phyloP scores from a whole-genome alignment of 2,329 filamentous ascomycete species.

The Scortechinia acanthostroma region DNA sequence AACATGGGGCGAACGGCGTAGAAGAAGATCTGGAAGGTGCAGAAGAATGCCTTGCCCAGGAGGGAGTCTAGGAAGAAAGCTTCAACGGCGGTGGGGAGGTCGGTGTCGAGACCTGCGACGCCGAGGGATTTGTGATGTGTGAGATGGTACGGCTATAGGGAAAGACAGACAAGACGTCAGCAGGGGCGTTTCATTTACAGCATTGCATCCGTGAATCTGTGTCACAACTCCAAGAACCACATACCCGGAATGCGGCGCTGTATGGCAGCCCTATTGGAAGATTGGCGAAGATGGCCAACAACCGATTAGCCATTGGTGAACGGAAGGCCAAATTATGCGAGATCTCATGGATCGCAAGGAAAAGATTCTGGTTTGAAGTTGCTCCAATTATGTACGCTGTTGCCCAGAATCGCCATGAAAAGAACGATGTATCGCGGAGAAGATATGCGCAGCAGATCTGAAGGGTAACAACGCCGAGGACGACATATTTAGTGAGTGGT shows the following conservation, averaged over 20 bases:
- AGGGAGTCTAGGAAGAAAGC: constrained; percentile 90
- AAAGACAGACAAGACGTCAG: too few species aligned
- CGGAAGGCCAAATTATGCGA: constrained; percentile 94
- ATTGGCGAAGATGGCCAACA: constrained; percentile 89
- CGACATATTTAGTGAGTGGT: constrained; percentile 89
- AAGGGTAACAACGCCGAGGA: constrained; percentile 73
- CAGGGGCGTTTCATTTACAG: too few species aligned
- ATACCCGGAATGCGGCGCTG: constrained; percentile 84
- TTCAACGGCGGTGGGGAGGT: constrained; percentile 86
- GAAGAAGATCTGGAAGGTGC: constrained; percentile 98
- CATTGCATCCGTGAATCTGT: constrained; percentile 8
- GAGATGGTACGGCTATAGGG: constrained; percentile 78
- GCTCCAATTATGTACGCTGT: constrained; percentile 88
- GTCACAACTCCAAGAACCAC: constrained; percentile 15
- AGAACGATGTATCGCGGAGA: constrained; percentile 70
- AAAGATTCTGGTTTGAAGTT: constrained; percentile 95
- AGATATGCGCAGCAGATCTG: constrained; percentile 74
- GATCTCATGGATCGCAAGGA: constrained; percentile 97
- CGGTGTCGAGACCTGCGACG: constrained; percentile 90
- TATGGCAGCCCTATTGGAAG: constrained; percentile 93
- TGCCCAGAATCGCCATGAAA: constrained; percentile 77
- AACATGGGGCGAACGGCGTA: constrained; percentile 95
- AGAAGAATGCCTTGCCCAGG: constrained; percentile 95
- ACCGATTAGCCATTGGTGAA: constrained; percentile 70
- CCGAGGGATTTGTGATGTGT: constrained; percentile 98